Percentiles rank a stretch among this genome's conserved stretches.
Conservation (phyloP, 371 early-diverging fungal genomes). For the Blakeslea trispora region DNA sequence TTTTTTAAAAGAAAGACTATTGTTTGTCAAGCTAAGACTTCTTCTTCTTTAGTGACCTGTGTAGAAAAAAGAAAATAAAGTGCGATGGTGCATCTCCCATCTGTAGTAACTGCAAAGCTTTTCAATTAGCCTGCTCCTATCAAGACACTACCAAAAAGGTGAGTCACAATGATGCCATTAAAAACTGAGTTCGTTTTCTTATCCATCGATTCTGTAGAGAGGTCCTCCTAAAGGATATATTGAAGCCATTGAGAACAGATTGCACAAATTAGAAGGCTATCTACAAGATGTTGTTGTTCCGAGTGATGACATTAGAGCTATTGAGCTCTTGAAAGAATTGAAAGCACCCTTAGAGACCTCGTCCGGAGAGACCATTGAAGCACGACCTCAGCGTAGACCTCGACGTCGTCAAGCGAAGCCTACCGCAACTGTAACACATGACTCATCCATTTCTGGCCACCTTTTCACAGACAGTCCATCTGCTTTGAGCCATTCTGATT, state of each 20-base stretch:
- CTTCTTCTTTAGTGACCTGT: constrained; percentile 43
- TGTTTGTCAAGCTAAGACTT: neutral
- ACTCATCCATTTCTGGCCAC: neutral
- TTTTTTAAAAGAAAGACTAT: too few relatives aligned
- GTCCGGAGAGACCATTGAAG: constrained; percentile 42
- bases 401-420: neutral
- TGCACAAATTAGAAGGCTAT: constrained; percentile 60
- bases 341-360: constrained; percentile 49
- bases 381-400: constrained; percentile 39
- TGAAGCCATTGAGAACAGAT: constrained; percentile 68
- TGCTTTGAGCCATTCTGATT: neutral
- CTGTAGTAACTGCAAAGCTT: constrained; percentile 51
- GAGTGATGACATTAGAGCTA: constrained; percentile 47
- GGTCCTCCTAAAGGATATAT: constrained; percentile 76
- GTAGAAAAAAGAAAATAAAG: constrained; percentile 65
- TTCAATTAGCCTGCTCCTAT: constrained; percentile 43
- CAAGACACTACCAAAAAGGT: constrained; percentile 53
- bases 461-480: neutral
- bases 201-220: constrained; percentile 32
- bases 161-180: constrained; percentile 3
- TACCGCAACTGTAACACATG: neutral
- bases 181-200: neutral
- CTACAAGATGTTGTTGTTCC: constrained; percentile 45
- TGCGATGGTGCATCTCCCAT: constrained; percentile 59
- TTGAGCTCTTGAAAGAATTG: constrained; percentile 56